Conservation (phyloP, 1,139 yeast genomes). For the Petasospora fabianii region DNA sequence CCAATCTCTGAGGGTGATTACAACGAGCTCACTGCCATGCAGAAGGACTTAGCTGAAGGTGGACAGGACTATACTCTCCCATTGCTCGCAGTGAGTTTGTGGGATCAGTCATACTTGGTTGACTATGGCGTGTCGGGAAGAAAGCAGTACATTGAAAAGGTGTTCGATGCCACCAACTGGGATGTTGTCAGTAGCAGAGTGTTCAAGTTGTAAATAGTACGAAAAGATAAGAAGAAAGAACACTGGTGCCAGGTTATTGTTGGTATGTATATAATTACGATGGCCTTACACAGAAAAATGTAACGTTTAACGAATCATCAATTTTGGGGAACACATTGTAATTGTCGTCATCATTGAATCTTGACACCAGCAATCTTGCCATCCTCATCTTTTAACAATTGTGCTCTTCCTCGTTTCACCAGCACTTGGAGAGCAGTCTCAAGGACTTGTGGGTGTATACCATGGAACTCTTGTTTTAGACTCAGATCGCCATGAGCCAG, state of each 20-base stretch:
- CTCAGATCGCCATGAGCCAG: slow-evolving; percentile 62
- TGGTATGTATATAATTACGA: no score
- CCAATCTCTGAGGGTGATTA: slow-evolving; percentile 56
- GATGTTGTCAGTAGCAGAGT: slow-evolving; percentile 68
- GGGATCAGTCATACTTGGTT: slow-evolving; percentile 82
- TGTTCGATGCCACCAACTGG: slow-evolving; percentile 87
- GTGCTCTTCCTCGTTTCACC: slow-evolving; percentile 66
- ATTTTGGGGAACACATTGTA: no score
- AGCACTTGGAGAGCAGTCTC: slow-evolving; percentile 54
- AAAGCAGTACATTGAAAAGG: slow-evolving; percentile 65
- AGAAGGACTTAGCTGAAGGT: slow-evolving; percentile 37
- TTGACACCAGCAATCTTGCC: slow-evolving; percentile 67
- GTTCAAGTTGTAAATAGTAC: slow-evolving; percentile 27
- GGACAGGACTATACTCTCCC: slow-evolving; percentile 69
- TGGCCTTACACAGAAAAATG: no score
- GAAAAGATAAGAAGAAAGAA: no score
- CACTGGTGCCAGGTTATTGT: no score
- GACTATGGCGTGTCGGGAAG: slow-evolving; percentile 85
- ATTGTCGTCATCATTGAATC: slow-evolving; percentile 37
- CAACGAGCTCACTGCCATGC: slow-evolving; percentile 43
- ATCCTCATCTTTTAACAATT: slow-evolving; percentile 55
- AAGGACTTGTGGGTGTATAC: slow-evolving; percentile 58
- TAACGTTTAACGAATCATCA: slow-evolving; percentile 4
- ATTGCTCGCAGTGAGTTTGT: slow-evolving; percentile 70
- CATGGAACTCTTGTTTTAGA: slow-evolving; percentile 52